Base-by-base conservation (phyloP, 2,329 filamentous ascomycete genomes). In the Ophiostoma fasciatum region DNA sequence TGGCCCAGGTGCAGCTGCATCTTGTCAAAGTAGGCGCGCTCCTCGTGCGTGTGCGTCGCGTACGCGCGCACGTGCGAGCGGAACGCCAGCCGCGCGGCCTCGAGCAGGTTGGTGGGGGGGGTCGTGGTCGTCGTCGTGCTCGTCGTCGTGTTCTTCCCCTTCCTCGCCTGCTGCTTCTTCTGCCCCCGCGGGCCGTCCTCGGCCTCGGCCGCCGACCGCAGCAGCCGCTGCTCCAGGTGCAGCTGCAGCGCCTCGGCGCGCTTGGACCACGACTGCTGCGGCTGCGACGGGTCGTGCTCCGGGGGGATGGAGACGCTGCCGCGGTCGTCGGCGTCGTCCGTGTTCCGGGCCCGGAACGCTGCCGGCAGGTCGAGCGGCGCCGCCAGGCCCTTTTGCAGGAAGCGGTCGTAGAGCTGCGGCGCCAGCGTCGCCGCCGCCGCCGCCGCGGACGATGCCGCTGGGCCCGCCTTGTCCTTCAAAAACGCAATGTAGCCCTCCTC, bases 61-160 rank as follows among this genome's bases (percentile, higher is more conserved):
- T 98, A 98, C 1, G 90, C 90, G 37, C 90, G 71, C 37, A 98
- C 78, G 51, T 96, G 87, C 34, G 82, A 90, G 52, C 92, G 84
- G 61, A 82, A 98, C 0, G 79, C 90, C 46, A 82, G 75, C 15
- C 84, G 73, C 0, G 82, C 88, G 49, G 85, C 70, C 48, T 93
- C 84, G 5, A 93, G 71, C 27, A 81, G 71, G 37, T 74, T 74
- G 37, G 25, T 74, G 2, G 31, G 13, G 11, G 19, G 17, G 17
- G 11, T 11, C 31, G 13, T 9, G 36, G 13, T 10, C 30, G n/a
- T 12, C 37, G 15, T 35, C 20, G 17, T 37, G 35, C 13, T 31
- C 28, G 14, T 22, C 21, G 28, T 25, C 23, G 9, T 38, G n/a
- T n/a, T 30, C 18, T 23, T 36, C 13, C 28, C 13, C 9, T 31